A percentile compares a stretch with the other conserved stretches of the same genome.
Conservation (phyloP, 148 eudicot genomes). For the Linanthus parryae region DNA sequence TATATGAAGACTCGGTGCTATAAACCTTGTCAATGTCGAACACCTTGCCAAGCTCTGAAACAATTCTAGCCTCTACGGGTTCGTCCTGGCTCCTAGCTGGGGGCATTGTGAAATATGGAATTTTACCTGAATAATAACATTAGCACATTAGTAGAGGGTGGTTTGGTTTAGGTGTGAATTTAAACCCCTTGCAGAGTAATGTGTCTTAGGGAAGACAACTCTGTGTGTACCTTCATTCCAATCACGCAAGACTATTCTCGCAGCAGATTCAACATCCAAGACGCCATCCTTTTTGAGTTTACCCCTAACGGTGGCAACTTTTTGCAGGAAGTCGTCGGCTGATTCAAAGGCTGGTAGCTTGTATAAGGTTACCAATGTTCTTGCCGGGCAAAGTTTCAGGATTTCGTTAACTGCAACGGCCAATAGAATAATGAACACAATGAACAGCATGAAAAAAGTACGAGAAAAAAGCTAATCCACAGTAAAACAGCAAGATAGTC, state of each 20-base stretch:
- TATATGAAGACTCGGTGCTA: conserved; percentile 69
- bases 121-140: conserved; percentile 55
- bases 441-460: too few species aligned
- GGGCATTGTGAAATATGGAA: conserved; percentile 90
- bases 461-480: too few species aligned
- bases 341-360: conserved; percentile 86
- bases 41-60: conserved; percentile 76
- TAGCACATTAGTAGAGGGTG: neutral
- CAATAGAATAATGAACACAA: neutral
- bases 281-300: conserved; percentile 89
- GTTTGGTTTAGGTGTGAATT: too few species aligned
- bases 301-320: conserved; percentile 82
- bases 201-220: neutral
- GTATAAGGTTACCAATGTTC: conserved; percentile 68
- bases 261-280: conserved; percentile 78
- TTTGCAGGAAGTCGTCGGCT: conserved; percentile 87
- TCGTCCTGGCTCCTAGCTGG: conserved; percentile 67
- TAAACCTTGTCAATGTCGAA: conserved; percentile 87
- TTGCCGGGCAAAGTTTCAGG: conserved; percentile 74
- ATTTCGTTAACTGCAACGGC: conserved; percentile 75
- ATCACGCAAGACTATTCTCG: conserved; percentile 86
- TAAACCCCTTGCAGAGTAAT: neutral
- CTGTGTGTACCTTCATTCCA: conserved; percentile 80
- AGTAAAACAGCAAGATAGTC: too few species aligned
- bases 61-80: conserved; percentile 57